Evolutionary conservation across 768 basidiomycete species (phyloP).

Genomic region (Fomitopsis serialis): DNA sequence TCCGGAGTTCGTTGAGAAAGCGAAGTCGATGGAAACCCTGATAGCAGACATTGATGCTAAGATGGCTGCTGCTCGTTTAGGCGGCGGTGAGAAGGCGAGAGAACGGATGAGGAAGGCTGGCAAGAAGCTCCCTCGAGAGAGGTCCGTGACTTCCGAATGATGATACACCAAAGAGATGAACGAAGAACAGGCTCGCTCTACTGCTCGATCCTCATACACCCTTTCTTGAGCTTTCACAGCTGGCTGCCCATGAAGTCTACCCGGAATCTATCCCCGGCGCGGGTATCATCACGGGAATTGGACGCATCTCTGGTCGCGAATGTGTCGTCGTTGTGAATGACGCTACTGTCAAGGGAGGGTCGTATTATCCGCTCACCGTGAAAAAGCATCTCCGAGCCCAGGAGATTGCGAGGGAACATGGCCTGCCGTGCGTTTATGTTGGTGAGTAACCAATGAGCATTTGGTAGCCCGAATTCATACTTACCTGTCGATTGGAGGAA

Average conservation of each 20-base stretch:
- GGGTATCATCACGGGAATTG: slow-evolving; percentile 80
- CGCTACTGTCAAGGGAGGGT: slow-evolving; percentile 89
- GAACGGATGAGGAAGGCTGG: slow-evolving; percentile 73
- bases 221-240: slow-evolving; percentile 81
- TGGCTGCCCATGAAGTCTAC: slow-evolving; percentile 89
- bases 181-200: slow-evolving; percentile 48
- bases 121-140: slow-evolving; percentile 79
- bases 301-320: slow-evolving; percentile 70
- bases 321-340: slow-evolving; percentile 93
- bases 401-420: slow-evolving; percentile 89
- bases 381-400: slow-evolving; percentile 96
- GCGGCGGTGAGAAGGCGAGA: slow-evolving; percentile 72
- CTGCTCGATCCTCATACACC: slow-evolving; percentile 84
- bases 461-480: neutral
- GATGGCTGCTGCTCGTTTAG: slow-evolving; percentile 52
- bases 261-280: slow-evolving; percentile 77
- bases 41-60: slow-evolving; percentile 61
- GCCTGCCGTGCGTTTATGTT: slow-evolving; percentile 86
- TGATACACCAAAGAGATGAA: neutral
- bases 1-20: slow-evolving; percentile 65
- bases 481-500: slow-evolving; percentile 20
- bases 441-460: slow-evolving; percentile 42
- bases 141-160: slow-evolving; percentile 35
- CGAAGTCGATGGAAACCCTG: slow-evolving; percentile 64
- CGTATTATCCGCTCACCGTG: slow-evolving; percentile 88